A percentile compares a stretch with the other conserved stretches of the same genome.
Conservation (phyloP, 2,329 filamentous ascomycete species). For the Didymella glomerata region DNA sequence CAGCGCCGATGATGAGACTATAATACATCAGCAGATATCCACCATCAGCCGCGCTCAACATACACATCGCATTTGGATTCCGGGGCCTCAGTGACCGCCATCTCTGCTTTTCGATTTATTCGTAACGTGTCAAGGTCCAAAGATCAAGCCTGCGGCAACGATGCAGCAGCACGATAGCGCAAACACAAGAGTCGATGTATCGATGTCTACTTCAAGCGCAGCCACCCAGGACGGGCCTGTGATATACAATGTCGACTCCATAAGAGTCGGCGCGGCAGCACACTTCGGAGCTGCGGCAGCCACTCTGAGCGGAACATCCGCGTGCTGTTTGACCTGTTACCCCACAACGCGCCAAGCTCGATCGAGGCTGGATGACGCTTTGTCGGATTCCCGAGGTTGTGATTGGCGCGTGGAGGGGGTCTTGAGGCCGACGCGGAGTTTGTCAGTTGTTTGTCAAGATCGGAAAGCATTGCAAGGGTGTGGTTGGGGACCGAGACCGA, state of each 20-base stretch:
- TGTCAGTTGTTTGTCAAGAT: slow-evolving; percentile 29
- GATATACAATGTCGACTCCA: slow-evolving; percentile 12
- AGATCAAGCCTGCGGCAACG: neutral
- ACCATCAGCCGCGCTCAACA: slow-evolving; percentile 9
- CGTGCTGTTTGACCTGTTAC: slow-evolving; percentile 22
- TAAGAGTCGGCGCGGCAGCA: slow-evolving; percentile 27
- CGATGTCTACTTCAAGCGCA: neutral
- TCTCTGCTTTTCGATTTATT: slow-evolving; percentile 16
- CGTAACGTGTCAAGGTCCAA: neutral
- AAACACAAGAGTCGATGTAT: slow-evolving; percentile 8
- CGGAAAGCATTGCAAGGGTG: slow-evolving; percentile 13
- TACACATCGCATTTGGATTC: slow-evolving; percentile 51
- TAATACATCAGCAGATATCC: slow-evolving; percentile 3
- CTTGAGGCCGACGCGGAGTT: slow-evolving; percentile 10
- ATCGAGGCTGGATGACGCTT: slow-evolving; percentile 22
- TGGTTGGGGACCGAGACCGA: slow-evolving; percentile 3
- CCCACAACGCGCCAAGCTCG: slow-evolving; percentile 36
- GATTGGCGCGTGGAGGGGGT: slow-evolving; percentile 24
- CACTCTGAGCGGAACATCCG: slow-evolving; percentile 6
- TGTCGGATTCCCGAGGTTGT: slow-evolving; percentile 3
- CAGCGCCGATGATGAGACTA: slow-evolving; percentile 52
- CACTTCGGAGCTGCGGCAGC: slow-evolving; percentile 26
- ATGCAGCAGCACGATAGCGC: slow-evolving; percentile 1
- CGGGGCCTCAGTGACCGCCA: slow-evolving; percentile 30
- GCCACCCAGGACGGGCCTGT: slow-evolving; percentile 4